Conservation (phyloP, 352 stramenopile species). For the Phytophthora cryptogea region DNA sequence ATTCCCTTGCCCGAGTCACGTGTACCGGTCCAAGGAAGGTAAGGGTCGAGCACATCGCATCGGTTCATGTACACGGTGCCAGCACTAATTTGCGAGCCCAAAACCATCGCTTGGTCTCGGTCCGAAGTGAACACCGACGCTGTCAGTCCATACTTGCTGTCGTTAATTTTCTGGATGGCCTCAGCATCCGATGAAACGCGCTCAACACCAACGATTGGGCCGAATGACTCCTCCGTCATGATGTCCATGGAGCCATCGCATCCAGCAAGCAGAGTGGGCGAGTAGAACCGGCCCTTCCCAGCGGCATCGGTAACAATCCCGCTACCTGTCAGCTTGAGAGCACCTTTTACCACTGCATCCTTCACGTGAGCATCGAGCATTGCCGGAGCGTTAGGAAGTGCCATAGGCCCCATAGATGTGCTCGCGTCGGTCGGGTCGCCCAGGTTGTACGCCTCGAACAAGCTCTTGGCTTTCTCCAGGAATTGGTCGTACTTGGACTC, state of each 20-base stretch:
- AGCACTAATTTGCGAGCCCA: slow-evolving; percentile 65
- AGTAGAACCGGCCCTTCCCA: slow-evolving; percentile 77
- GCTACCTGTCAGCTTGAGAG: slow-evolving; percentile 50
- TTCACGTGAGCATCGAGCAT: slow-evolving; percentile 65
- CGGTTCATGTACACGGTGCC: slow-evolving; percentile 89
- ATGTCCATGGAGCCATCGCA: slow-evolving; percentile 75
- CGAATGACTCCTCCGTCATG: slow-evolving; percentile 86
- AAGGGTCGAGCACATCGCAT: slow-evolving; percentile 80
- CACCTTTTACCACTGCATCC: slow-evolving; percentile 77
- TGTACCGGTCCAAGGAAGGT: slow-evolving; percentile 80
- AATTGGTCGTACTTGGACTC: slow-evolving; percentile 83
- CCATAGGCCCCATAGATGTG: slow-evolving; percentile 78
- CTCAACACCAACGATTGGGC: slow-evolving; percentile 79
- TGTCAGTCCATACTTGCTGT: slow-evolving; percentile 81
- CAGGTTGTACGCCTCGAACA: slow-evolving; percentile 70
- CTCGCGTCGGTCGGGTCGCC: slow-evolving; percentile 63
- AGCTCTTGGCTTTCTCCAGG: slow-evolving; percentile 57
- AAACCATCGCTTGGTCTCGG: slow-evolving; percentile 53
- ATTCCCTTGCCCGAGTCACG: slow-evolving; percentile 83
- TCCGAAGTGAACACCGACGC: slow-evolving; percentile 73
- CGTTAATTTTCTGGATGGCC: slow-evolving; percentile 79
- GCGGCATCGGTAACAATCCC: slow-evolving; percentile 48
- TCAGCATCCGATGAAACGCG: slow-evolving; percentile 74
- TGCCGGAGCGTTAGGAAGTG: slow-evolving; percentile 49
- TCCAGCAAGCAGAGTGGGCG: slow-evolving; percentile 72